A percentile compares a stretch with the other conserved stretches of the same genome.
phyloP scores from a whole-genome alignment of 2,329 filamentous ascomycete genomes.

The Teratosphaeria viscida region DNA sequence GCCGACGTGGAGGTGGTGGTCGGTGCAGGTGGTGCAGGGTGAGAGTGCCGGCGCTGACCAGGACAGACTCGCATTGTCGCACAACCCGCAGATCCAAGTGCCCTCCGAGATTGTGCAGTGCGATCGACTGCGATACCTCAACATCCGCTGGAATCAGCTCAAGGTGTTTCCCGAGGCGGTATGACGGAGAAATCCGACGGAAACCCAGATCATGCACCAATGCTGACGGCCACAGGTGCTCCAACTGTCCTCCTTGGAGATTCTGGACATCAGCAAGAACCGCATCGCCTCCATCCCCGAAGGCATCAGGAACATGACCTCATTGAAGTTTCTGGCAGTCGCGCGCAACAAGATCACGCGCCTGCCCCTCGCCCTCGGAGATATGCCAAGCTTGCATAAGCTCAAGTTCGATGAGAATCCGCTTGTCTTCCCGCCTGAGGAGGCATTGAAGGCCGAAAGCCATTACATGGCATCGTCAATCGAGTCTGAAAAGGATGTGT shows the following conservation, averaged over 20 bases:
- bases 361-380: constrained; percentile 71
- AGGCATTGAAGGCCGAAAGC: constrained; percentile 25
- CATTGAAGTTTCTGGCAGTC: constrained; percentile 79
- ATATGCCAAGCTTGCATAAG: constrained; percentile 81
- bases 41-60: background rate
- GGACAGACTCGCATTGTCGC: constrained; percentile 63
- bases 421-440: constrained; percentile 59
- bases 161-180: constrained; percentile 55
- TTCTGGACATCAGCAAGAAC: constrained; percentile 85
- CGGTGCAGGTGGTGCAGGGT: too few species aligned
- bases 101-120: constrained; percentile 65
- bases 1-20: background rate
- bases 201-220: background rate
- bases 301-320: constrained; percentile 69
- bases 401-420: constrained; percentile 86
- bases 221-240: constrained; percentile 54
- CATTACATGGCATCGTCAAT: constrained; percentile 27
- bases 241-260: constrained; percentile 76
- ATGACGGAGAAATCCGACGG: constrained; percentile 24
- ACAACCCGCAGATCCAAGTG: constrained; percentile 63
- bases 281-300: constrained; percentile 67
- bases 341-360: constrained; percentile 80
- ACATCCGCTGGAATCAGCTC: constrained; percentile 67
- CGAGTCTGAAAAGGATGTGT: constrained; percentile 51
- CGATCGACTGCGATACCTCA: constrained; percentile 67